Base-by-base conservation (phyloP, 225 moss, liverwort and hornwort genomes). In the Pseudoscleropodium purum region DNA sequence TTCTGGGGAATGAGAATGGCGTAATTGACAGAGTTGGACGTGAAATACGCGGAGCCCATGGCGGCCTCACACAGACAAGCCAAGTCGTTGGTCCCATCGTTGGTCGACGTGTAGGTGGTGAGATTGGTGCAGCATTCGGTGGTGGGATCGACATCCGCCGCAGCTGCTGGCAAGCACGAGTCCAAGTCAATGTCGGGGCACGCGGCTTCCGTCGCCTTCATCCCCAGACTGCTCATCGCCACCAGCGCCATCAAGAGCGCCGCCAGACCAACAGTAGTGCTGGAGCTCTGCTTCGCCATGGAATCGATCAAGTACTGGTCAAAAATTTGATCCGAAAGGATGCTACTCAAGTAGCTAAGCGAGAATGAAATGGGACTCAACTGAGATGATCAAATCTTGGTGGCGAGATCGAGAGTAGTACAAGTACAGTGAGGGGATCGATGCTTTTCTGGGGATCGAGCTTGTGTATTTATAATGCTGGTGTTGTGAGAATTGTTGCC, bases 1-100 rank as follows among this genome's bases (percentile, higher is more conserved):
- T 93, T 93, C 85, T 92, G 87, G 72, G 93, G 90, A 82, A 93
- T 93, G 39, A 76, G 51, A 69, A 92, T 70, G 84, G 92, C 90
- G 52, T 59, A 89, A 4, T 45, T 30, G 33, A 36, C 56, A 30
- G 85, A 3, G 68, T 93, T 81, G 61, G 36, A 14, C 14, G 81
- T 51, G 81, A 90, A 29, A 5, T 20, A 77, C 12, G 79, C 24
- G 33, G 82, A 31, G 85, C 60, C 87, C 20, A 75, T 30, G 31
- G 29, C 84, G 11, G 52, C 91, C 84, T 92, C 78, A 87, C 93
- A 93, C 68, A 93, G 61, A 82, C 93, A 93, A 51, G 37, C 3
- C 67, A 51, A 36, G 6, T 85, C 61, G 62, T 47, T 57, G 26
- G 54, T 6, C 31, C 24, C 37, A 5, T 81, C 86, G n/a, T 73